phyloP scores from a whole-genome alignment of 306 rosid species.

The Pterocarpus santalinus region DNA sequence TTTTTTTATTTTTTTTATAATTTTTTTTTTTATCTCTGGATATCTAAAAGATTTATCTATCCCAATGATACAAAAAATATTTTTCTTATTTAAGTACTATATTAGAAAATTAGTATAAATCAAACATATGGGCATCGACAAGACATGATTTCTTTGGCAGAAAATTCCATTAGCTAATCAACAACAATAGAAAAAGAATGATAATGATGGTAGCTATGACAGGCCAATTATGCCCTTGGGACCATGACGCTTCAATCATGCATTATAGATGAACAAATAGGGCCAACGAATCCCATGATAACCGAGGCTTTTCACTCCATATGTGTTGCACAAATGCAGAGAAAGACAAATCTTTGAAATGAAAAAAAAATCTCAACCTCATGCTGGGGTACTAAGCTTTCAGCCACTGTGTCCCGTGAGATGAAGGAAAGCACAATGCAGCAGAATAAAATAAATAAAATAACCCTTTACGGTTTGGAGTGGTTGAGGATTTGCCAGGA shows the following conservation, averaged over 20 bases:
- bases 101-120: not conserved
- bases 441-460: not conserved
- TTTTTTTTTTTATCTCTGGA: too few species aligned
- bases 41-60: too few species aligned
- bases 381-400: slow-evolving; percentile 42
- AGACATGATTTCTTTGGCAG: not conserved
- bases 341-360: slow-evolving; percentile 42
- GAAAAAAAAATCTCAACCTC: slow-evolving; percentile 39
- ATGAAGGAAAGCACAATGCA: slow-evolving; percentile 14
- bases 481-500: slow-evolving; percentile 27
- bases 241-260: slow-evolving; percentile 22
- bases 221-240: slow-evolving; percentile 17
- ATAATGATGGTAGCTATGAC: slow-evolving; percentile 12
- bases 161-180: slow-evolving; percentile 15
- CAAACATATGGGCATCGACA: not conserved
- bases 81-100: not conserved
- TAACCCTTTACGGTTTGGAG: slow-evolving; percentile 18
- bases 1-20: too few species aligned
- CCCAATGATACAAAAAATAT: too few species aligned
- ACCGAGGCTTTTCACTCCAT: slow-evolving; percentile 33
- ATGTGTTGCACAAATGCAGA: slow-evolving; percentile 19
- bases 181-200: not conserved
- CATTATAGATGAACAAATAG: slow-evolving; percentile 12
- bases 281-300: slow-evolving; percentile 31
- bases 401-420: slow-evolving; percentile 45